Evolutionary conservation across 768 basidiomycete genomes (phyloP), one percentile per base, ranked within the genome.

Genomic region (Termitomyces sp.): DNA sequence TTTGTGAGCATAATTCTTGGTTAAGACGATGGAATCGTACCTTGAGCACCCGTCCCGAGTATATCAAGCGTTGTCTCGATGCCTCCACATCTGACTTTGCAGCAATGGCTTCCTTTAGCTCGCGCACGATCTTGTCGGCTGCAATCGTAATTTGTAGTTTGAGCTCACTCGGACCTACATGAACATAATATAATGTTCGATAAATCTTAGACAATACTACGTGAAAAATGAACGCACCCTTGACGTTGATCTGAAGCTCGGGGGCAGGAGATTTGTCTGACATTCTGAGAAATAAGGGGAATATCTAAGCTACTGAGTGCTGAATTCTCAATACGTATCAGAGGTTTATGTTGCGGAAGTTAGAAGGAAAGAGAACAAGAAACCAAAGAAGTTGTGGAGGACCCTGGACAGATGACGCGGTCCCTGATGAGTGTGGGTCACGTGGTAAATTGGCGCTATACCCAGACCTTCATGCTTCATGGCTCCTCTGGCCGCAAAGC

Each of bases 71-170:
- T 73, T 97, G 96, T 56, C 91, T 78, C 55, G 92, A 93, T 14
- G 92, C 91, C 65, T 87, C 85, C 31, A 96, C 92, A 68, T 94
- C 87, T 2, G 90, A 88, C 77, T 92, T 86, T 34, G 79, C 86
- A 8, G 94, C 90, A 75, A 99, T 92, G 37, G 87, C 87, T 62
- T 87, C 83, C 81, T 99, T 99, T 70, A 99, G 87, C 65, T 98
- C 94, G 52, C 80, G 76, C 31, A 98, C 95, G 1, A 89, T 90
- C 79, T 96, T 94, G 73, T 89, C 86, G 2, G 86, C 81, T 53
- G 82, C 75, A 70, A 98, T 94, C 37, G 85, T 80, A 61, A 98
- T 88, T 70, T 93, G 86, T 38, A 98, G 83, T 79, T 97, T 98
- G 76, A 96, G 81, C 76, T 98, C 96, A 70, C 84, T 92, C 0